phyloP scores from a whole-genome alignment of 345 rosid genomes.

The Syzygium jambos region DNA sequence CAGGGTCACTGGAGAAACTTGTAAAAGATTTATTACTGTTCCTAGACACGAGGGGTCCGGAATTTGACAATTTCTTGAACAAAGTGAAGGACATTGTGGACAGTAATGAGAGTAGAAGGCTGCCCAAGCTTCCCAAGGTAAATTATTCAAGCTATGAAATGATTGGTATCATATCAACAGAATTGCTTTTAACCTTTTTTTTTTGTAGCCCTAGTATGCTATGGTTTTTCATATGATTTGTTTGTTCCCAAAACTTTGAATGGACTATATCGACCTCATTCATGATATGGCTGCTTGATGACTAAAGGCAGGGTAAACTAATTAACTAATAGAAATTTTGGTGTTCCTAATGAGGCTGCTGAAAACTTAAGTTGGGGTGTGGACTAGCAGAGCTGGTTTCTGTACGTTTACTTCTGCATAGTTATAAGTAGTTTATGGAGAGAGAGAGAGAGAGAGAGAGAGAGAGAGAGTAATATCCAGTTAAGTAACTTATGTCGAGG shows the following conservation, averaged over 20 bases:
- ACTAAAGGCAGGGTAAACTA: background rate
- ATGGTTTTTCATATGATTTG: background rate
- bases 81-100: constrained; percentile 72
- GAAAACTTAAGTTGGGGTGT: background rate
- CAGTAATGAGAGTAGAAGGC: constrained; percentile 85
- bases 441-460: background rate
- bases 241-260: background rate
- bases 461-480: background rate
- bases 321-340: background rate
- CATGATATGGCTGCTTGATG: background rate
- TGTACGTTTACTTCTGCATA: background rate
- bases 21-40: constrained; percentile 29
- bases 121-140: constrained; percentile 96
- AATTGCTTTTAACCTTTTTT: background rate
- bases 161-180: background rate
- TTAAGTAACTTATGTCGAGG: background rate
- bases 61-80: constrained; percentile 37
- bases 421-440: background rate
- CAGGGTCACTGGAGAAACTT: constrained; percentile 24
- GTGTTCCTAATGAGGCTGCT: background rate
- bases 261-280: background rate
- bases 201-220: background rate
- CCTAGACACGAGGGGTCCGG: constrained; percentile 37
- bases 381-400: background rate
- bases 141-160: background rate